phyloP scores from a whole-genome alignment of 1,284 basidiomycete species.

The Marasmius sp. region DNA sequence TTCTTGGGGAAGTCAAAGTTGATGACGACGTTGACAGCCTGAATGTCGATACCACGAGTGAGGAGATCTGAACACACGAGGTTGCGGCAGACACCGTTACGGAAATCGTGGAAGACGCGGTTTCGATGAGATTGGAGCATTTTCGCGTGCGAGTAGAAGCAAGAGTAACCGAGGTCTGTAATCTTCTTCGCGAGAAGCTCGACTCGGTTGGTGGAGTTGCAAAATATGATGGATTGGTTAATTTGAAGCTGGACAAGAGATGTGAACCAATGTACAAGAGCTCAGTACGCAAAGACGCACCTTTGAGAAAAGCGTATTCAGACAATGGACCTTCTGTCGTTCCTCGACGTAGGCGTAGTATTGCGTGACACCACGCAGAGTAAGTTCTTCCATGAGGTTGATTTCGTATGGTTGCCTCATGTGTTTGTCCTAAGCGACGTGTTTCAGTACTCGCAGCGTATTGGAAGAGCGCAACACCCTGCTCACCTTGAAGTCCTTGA shows the following conservation, averaged over 20 bases:
- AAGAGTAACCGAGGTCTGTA: constrained; percentile 98
- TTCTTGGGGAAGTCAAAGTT: constrained; percentile 99
- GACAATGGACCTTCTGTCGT: constrained; percentile 98
- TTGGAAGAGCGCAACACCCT: neutral
- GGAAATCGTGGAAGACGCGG: constrained; percentile 99
- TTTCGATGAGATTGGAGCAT: constrained; percentile 99
- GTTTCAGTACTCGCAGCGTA: constrained; percentile 2
- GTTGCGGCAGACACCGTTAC: constrained; percentile 96
- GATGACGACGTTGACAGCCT: constrained; percentile 99
- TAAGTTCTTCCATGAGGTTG: constrained; percentile 99
- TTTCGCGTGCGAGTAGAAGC: constrained; percentile 99
- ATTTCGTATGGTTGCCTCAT: constrained; percentile 97
- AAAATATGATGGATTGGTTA: constrained; percentile 99
- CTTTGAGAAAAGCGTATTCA: constrained; percentile 97
- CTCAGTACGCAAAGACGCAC: constrained; percentile 36
- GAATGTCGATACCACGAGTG: constrained; percentile 98
- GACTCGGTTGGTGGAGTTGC: constrained; percentile 99
- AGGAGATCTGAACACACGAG: constrained; percentile 96
- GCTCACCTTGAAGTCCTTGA: constrained; percentile 95
- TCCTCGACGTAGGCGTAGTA: constrained; percentile 99
- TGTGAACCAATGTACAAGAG: constrained; percentile 1
- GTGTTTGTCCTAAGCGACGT: constrained; percentile 81
- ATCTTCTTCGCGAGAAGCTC: constrained; percentile 99
- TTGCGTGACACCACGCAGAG: constrained; percentile 97
- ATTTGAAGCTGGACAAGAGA: constrained; percentile 82